Base-by-base conservation (phyloP, 805 yeast species). In the Zygosaccharomyces lentus region DNA sequence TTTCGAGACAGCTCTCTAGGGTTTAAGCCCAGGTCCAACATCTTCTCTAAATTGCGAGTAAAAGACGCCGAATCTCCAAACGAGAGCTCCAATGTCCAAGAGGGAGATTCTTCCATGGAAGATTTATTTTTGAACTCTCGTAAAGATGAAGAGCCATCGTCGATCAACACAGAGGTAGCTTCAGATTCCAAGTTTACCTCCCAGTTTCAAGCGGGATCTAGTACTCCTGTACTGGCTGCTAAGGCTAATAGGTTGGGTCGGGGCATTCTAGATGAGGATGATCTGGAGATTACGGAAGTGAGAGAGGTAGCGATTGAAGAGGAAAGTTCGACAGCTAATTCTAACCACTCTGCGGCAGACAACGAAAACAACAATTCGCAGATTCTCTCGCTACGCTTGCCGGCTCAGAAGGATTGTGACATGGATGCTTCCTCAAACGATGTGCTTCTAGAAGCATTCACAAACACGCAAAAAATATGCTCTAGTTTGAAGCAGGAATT, bases 281-380 rank as follows among this genome's bases (percentile, higher is more conserved):
- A 67, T 31, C 41, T 68, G n/a, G 68, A 68, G 30, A 66, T 77
- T 61, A 64, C 76, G 6, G 64, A 75, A 63, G 57, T 72, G 37
- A 53, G 71, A 45, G 62, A 59, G 16, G 54, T 67, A 4, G 31
- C 34, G 37, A 32, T 34, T 10, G 25, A 31, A 5, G 24, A 38
- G 15, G 41, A 9, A 35, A 21, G 8, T 15, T 19, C 7, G 17
- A 9, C 25, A n/a, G n/a, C 21, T 9, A 25, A 10, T 4, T 6
- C 41, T 17, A 29, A 35, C 3, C 9, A 6, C 25, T 13, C 9
- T 23, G 19, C 8, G 6, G 15, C 17, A 32, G 9, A 37, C 26
- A 19, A 52, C 7, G 10, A 12, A 4, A 49, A 19, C 5, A 19
- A 19, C 21, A 19, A 19, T 19, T 19, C 21, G n/a, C 34, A 44